Base-by-base conservation (phyloP, 768 basidiomycete species). In the Kwoniella sp. region DNA sequence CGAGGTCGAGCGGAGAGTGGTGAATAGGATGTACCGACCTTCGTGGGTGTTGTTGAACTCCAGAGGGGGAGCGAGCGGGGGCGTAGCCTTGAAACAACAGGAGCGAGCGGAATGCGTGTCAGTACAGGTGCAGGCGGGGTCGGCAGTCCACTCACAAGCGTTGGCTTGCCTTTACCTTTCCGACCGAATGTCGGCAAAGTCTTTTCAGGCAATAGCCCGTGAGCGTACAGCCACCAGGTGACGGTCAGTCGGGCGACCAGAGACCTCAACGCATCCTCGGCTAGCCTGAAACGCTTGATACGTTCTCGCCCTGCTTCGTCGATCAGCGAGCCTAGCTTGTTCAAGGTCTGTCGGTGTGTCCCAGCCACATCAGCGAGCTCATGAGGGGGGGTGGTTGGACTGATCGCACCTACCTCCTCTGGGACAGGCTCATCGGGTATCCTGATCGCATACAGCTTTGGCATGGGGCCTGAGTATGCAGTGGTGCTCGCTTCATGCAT, bases 41-140 rank as follows among this genome's bases (percentile, higher is more conserved):
- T 69, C 64, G 34, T 69, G 67, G 12, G 67, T 66, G 20, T 50
- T 57, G 32, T 66, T 69, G 42, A 62, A 69, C n/a, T 53, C 61
- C 22, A 65, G 23, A 5, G 53, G 49, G 7, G 57, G 58, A n/a
- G 42, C 10, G 2, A 56, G 42, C 9, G 11, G 17, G 1, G 62
- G 57, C 20, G 47, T 49, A 12, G 33, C 22, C 59, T 60, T 39
- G 27, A 26, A 36, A 5, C 39, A n/a, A 33, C 5, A 20, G 17
- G 5, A 9, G 19, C 23, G 40, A n/a, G 4, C 3, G 27, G 23
- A 43, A 9, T 17, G 5, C 12, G 27, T 26, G 5, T 43, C 41
- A 22, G 9, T 5, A 22, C 17, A 26, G 5, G 23, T 43, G 23
- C 5, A n/a, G n/a, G n/a, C 23, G 19, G 39, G 25, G 34, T 32